Conservation (phyloP, 495 filamentous ascomycete genomes). For the Neurospora africana region DNA sequence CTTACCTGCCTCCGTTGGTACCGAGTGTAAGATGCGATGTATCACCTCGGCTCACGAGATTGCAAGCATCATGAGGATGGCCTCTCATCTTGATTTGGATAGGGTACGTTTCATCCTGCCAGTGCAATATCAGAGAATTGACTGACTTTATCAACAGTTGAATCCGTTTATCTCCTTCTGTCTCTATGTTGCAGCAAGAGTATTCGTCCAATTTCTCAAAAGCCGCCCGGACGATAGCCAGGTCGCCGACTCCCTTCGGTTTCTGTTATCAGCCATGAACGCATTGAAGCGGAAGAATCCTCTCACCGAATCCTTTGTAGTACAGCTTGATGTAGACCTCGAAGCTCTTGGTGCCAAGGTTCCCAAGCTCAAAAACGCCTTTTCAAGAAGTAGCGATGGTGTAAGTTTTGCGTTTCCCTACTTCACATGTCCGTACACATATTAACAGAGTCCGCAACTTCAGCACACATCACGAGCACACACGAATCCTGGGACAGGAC, state of each 20-base stretch:
- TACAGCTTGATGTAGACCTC: constrained; percentile 87
- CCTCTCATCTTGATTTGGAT: constrained; percentile 79
- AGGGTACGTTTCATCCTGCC: constrained; percentile 46
- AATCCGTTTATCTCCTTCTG: constrained; percentile 96
- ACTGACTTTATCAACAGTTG: constrained; percentile 47
- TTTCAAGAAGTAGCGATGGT: constrained; percentile 38
- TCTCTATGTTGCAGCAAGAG: constrained; percentile 85
- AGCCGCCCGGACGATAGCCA: constrained; percentile 76
- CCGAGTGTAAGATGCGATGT: constrained; percentile 85
- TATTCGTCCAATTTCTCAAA: constrained; percentile 93
- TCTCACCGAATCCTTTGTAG: constrained; percentile 87
- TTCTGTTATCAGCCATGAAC: constrained; percentile 81
- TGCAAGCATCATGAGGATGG: constrained; percentile 92
- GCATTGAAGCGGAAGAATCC: constrained; percentile 82
- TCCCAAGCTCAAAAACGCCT: constrained; percentile 40
- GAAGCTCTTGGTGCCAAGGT: constrained; percentile 50
- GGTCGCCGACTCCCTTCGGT: constrained; percentile 72
- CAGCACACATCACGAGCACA: background rate
- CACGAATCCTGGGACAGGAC: background rate
- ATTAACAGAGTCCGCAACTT: background rate
- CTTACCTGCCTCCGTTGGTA: constrained; percentile 62
- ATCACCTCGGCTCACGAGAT: constrained; percentile 91
- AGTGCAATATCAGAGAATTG: background rate
- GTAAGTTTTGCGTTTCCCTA: constrained; percentile 21
- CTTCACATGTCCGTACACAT: background rate